Percentiles rank a stretch among this genome's conserved stretches.
Conservation (phyloP, 768 basidiomycete genomes). For the Fibroporia radiculosa region DNA sequence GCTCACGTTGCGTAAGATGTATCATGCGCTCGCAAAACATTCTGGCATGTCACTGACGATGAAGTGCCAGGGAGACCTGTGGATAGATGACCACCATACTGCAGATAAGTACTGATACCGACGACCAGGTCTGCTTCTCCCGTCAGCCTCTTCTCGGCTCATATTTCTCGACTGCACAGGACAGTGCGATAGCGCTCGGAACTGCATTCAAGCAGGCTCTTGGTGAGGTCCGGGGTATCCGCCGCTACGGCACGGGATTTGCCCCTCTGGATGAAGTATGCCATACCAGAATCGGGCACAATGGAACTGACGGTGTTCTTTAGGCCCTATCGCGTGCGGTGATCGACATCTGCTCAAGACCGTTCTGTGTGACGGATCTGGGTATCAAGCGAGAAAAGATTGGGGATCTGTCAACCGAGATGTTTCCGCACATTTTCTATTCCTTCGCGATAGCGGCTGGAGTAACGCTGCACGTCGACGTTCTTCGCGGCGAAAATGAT, state of each 20-base stretch:
- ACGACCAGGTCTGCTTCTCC: too few relatives aligned
- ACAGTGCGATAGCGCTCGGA: slow-evolving; percentile 80
- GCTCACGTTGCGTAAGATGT: slow-evolving; percentile 67
- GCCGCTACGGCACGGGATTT: slow-evolving; percentile 92
- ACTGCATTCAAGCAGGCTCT: slow-evolving; percentile 91
- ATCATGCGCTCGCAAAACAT: slow-evolving; percentile 95
- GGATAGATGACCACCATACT: slow-evolving; percentile 98
- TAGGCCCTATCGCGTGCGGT: slow-evolving; percentile 94
- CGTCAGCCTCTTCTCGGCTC: too few relatives aligned
- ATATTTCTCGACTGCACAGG: slow-evolving; percentile 46
- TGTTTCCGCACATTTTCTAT: slow-evolving; percentile 97
- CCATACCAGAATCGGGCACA: too few relatives aligned
- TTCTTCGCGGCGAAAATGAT: slow-evolving; percentile 91
- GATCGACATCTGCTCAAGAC: slow-evolving; percentile 96
- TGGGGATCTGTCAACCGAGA: slow-evolving; percentile 93
- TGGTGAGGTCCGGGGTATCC: slow-evolving; percentile 91
- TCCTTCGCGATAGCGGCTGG: slow-evolving; percentile 97
- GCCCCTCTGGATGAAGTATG: slow-evolving; percentile 94
- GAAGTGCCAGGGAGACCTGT: slow-evolving; percentile 90
- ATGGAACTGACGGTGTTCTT: background rate
- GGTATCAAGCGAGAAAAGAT: slow-evolving; percentile 85
- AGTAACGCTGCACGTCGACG: slow-evolving; percentile 90
- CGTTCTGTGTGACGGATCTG: slow-evolving; percentile 90
- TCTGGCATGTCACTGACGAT: slow-evolving; percentile 87
- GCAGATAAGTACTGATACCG: slow-evolving; percentile 85